Conservation (phyloP, 2,329 filamentous ascomycete genomes). For the Colletotrichum shisoi region DNA sequence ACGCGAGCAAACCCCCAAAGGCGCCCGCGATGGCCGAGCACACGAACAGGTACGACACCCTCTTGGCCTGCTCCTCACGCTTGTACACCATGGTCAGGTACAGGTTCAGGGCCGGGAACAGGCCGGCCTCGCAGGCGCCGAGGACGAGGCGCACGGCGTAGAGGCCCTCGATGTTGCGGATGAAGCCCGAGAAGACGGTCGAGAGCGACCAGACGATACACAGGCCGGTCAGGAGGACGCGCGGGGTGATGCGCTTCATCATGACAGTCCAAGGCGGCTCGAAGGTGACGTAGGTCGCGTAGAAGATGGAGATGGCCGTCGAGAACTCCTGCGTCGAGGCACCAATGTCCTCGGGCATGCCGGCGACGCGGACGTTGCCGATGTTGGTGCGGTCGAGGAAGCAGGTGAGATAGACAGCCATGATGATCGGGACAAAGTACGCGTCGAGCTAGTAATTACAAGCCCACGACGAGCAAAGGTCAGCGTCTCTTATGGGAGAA, state of each 20-base stretch:
- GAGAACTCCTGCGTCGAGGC: slow-evolving; percentile 53
- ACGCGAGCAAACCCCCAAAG: slow-evolving; percentile 55
- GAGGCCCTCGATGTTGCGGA: slow-evolving; percentile 52
- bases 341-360: slow-evolving; percentile 56
- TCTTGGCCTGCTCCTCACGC: slow-evolving; percentile 42
- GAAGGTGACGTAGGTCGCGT: slow-evolving; percentile 59
- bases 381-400: slow-evolving; percentile 65
- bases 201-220: slow-evolving; percentile 57
- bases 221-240: slow-evolving; percentile 44
- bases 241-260: slow-evolving; percentile 48
- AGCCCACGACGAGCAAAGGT: neutral
- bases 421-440: slow-evolving; percentile 56
- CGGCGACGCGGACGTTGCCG: slow-evolving; percentile 58
- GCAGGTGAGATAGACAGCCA: slow-evolving; percentile 62
- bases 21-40: slow-evolving; percentile 60
- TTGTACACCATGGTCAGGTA: slow-evolving; percentile 53
- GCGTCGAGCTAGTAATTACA: slow-evolving; percentile 42
- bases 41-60: slow-evolving; percentile 54
- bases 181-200: slow-evolving; percentile 58
- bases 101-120: slow-evolving; percentile 58
- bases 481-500: neutral
- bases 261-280: slow-evolving; percentile 48
- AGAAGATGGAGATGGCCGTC: slow-evolving; percentile 55
- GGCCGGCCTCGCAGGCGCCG: slow-evolving; percentile 57
- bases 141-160: slow-evolving; percentile 58